Base-by-base conservation (phyloP, 2,329 filamentous ascomycete genomes). In the Elsinoe fawcettii region DNA sequence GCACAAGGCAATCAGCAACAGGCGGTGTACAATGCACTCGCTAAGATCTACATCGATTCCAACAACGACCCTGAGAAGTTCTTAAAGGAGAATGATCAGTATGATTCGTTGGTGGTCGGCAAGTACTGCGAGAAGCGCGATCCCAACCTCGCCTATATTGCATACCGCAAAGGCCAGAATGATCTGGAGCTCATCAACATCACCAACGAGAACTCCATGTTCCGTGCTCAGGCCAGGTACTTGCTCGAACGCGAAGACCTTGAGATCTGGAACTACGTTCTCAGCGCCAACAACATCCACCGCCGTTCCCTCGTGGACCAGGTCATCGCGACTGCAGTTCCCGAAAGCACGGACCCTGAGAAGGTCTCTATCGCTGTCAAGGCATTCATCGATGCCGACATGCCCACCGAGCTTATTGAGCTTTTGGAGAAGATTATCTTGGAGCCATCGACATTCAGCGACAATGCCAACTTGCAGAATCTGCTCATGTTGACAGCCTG, bases 171-270 rank as follows among this genome's bases (percentile, higher is more conserved):
- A 79, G 93, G 93, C 18, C 89, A 96, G 74, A 99, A 99, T 63
- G 93, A 99, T 67, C 76, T 99, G 30, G 95, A 99, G 75, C 82
- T 99, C 58, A 92, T 99, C 74, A 93, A 88, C 72, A 92, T 99
- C 68, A 97, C 93, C 68, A 99, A 97, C 66, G 95, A 99, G 75
- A 99, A 99, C 75, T 86, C 89, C n/a, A 99, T 99, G 93, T 99
- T 96, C 81, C 87, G 91, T 66, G 88, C 88, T n/a, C 93, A 99
- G 73, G 92, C 91, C 59, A 87, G 93, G 36, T 99, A 99, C 73
- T 80, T 99, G 22, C 78, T 99, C 55, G 91, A 96, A 67, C 86
- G 93, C 63, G 87, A 88, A 36, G 93, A 99, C 67, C 72, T 78
- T 2, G 93, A 99, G 71, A 84, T 99, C 49, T 99, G 95, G 95